Evolutionary conservation across 2,329 filamentous ascomycete genomes (phyloP), one percentile per base, ranked within the genome.

Genomic region (Penicillium aurantiogriseum): DNA sequence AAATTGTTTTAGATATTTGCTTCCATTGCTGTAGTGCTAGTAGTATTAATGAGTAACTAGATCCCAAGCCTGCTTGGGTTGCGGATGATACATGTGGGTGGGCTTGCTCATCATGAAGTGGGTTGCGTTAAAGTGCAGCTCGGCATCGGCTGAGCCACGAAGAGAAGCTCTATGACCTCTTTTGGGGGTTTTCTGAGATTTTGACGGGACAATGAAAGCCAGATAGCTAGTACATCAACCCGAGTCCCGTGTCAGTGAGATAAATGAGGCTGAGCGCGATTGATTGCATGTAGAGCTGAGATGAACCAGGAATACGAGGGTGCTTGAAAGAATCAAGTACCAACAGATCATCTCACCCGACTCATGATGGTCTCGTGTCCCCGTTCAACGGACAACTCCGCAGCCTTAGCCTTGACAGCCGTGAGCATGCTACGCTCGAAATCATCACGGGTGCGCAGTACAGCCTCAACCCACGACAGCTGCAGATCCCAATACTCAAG

Each of bases 361-460:
- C 90, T 87, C 93, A 99, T 97, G 61, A 99, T 90, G 3, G 94
- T 97, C 77, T 97, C 93, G 19, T 85, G 77, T 0, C 91, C 92
- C 61, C 92, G 84, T 61, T 89, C 88, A 2, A 92, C 87, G 58
- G 89, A 87, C 65, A 96, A 84, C 75, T 91, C 90, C 8, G 91
- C 92, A n/a, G 92, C 93, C 71, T 88, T 85, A 2, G 87, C 86
- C 81, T 97, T 97, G 48, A 97, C 88, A 19, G 86, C 84, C 70
- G 91, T 94, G 62, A 97, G 76, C 90, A 97, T 91, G 59, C 85
- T 84, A 65, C 93, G 83, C 75, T 97, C 94, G 77, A 96, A 97
- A 78, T 99, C 94, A 74, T 99, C 94, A 65, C 95, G 82, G 2
- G 87, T 83, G 64, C 92, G 84, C 62, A 99, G 72, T 47, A 96